A percentile compares a stretch with the other conserved stretches of the same genome.
Evolutionary conservation across 257 asterid species (phyloP).

Genomic region (Datura wrightii): DNA sequence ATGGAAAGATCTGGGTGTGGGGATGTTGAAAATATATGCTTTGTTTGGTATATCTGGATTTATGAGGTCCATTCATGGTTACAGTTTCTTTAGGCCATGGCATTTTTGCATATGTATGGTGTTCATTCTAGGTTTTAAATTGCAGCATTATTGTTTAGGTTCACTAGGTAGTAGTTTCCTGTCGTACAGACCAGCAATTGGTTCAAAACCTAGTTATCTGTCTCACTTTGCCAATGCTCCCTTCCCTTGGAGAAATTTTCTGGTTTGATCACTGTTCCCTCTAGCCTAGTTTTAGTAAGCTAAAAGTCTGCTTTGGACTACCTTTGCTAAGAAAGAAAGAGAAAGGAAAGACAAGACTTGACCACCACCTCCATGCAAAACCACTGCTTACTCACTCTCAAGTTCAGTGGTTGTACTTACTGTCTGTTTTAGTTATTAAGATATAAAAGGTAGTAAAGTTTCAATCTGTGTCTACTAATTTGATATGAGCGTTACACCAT

Average conservation of each 20-base stretch:
- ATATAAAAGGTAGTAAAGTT: background rate
- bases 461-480: background rate
- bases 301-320: background rate
- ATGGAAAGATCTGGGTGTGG: background rate
- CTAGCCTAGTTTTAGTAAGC: background rate
- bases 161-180: background rate
- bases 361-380: background rate
- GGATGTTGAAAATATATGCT: background rate
- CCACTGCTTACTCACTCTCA: background rate
- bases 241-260: background rate
- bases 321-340: background rate
- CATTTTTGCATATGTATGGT: background rate
- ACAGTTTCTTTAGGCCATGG: background rate
- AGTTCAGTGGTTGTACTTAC: background rate
- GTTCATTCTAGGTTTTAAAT: constrained; percentile 9
- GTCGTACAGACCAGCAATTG: background rate
- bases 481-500: background rate
- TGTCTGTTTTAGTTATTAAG: background rate
- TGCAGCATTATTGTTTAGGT: background rate
- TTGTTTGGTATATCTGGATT: background rate
- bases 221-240: background rate
- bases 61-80: background rate
- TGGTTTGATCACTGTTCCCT: background rate
- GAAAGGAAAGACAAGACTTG: background rate
- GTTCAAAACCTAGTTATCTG: background rate